Evolutionary conservation across 1,139 yeast species (phyloP), one percentile per base, ranked within the genome.

Genomic region (Candida pseudoviswanathii): DNA sequence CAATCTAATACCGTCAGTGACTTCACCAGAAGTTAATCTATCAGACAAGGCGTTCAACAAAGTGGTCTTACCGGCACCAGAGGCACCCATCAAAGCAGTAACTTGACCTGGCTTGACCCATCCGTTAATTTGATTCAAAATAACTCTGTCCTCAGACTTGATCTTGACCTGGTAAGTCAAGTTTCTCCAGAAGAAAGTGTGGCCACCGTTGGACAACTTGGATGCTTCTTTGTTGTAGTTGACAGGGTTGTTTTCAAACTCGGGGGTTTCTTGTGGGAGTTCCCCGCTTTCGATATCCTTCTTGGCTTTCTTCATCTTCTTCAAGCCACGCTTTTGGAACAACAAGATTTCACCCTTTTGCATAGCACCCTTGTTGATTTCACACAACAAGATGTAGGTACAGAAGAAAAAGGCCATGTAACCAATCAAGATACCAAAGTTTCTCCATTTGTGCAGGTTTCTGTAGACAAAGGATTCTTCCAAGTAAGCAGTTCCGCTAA

Each of bases 281-380:
- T 46, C 46, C 9, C 49, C 48, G 38, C 55, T 53, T 22, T 48
- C 42, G 31, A 34, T 37, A 45, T 45, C 48, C 10, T 46, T 45
- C 40, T 53, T 51, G 7, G 41, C 38, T n/a, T 30, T 16, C n/a
- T 26, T 30, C 27, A 41, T 27, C 36, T 42, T 26, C 27, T 38
- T 41, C 11, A 34, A 29, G 16, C 50, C 39, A 40, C 51, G 48
- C 47, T 57, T 62, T 58, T 60, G 67, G 48, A 83, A 89, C 43
- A 89, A 78, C 50, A 86, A 74, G 47, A 88, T 79, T 70, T 89
- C 96, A 71, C 96, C 96, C 71, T 84, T 86, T 65, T 89, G 91
- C 71, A 84, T 81, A 24, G 89, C 83, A 65, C 91, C 90, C 60
- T 84, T 86, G 61, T 85, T 85, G 53, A 70, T 68, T 68, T 86